Base-by-base conservation (phyloP, 1,284 basidiomycete genomes). In the Malassezia pachydermatis region DNA sequence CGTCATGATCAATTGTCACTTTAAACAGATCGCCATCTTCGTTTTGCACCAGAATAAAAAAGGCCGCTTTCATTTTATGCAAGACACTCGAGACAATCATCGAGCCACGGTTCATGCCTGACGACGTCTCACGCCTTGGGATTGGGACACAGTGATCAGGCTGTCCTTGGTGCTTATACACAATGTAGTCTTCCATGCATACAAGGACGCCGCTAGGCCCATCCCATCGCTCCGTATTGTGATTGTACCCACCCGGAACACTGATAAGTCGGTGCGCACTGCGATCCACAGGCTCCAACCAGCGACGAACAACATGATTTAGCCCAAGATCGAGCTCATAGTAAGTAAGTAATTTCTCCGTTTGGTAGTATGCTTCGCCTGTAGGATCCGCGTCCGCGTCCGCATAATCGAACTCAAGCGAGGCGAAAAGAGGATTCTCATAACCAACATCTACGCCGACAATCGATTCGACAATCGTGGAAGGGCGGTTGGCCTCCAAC, bases 241-340 rank as follows among this genome's bases (percentile, higher is more conserved):
- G 65, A 41, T 67, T 70, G 48, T 65, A 68, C 5, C 65, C 67
- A 23, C 68, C 68, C 1, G 68, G 68, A n/a, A 71, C 64, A 40
- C 63, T 62, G 22, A 71, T 51, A 19, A 71, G 54, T 20, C 63
- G 53, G 30, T 64, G 62, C 8, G 68, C 58, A 11, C 59, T 54
- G 20, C 51, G 37, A 20, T 66, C 65, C 35, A 70, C 67, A 13
- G 67, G 57, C 22, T 61, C 62, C 23, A 65, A 57, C 68, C 68
- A 71, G 34, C 57, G 66, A 38, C 68, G 62, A 7, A 71, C 67
- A 25, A 71, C 65, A 29, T 71, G 68, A 35, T 71, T 71, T 41
- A 71, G 58, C n/a, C 68, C 67, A 13, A 71, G 48, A 33, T 71
- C 68, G 25, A 71, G 60, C 59, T 71, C 68, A 48, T 71, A 71